These are phyloP conservation scores for Pseudocohnilembus persalinus DNA, from an alignment of 169 alveolate species.

Conservation along the genomic window DNA sequence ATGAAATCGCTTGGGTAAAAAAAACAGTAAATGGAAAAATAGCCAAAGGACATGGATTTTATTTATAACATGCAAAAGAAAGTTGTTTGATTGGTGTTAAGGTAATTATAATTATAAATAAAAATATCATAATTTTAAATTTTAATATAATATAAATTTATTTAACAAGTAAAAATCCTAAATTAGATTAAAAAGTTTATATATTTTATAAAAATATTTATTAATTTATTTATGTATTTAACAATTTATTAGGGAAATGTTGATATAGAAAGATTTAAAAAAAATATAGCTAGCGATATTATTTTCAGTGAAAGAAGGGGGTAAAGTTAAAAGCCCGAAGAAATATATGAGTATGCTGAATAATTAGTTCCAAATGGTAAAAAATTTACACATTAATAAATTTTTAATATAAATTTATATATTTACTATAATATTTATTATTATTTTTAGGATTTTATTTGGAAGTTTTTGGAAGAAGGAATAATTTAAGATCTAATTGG, in stretches of 20 bases:
- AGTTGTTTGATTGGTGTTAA: slow-evolving; percentile 70
- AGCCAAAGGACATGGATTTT: slow-evolving; percentile 76
- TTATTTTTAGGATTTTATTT: slow-evolving; percentile 42
- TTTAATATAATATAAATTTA: too few relatives aligned
- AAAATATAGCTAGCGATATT: slow-evolving; percentile 56
- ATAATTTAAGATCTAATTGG: slow-evolving; percentile 68
- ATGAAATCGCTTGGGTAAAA: slow-evolving; percentile 76
- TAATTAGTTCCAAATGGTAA: slow-evolving; percentile 62
- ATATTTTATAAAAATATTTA: background rate
- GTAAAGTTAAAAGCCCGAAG: slow-evolving; percentile 72
- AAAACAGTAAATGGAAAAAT: slow-evolving; percentile 76
- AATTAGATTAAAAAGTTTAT: too few relatives aligned
- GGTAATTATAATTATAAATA: slow-evolving; percentile 21
- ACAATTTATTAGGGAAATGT: slow-evolving; percentile 4
- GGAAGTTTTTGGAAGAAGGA: slow-evolving; percentile 76
- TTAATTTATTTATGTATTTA: background rate
- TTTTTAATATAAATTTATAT: background rate
- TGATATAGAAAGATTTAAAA: slow-evolving; percentile 17
- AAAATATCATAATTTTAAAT: background rate
- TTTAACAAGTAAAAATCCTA: too few relatives aligned
- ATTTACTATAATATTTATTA: background rate
- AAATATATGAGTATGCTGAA: slow-evolving; percentile 61
- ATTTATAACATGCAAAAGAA: slow-evolving; percentile 75
- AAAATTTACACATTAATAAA: background rate
- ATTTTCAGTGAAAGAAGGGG: slow-evolving; percentile 73